Conservation (phyloP, 2,329 filamentous ascomycete genomes). For the Bertia moriformis region DNA sequence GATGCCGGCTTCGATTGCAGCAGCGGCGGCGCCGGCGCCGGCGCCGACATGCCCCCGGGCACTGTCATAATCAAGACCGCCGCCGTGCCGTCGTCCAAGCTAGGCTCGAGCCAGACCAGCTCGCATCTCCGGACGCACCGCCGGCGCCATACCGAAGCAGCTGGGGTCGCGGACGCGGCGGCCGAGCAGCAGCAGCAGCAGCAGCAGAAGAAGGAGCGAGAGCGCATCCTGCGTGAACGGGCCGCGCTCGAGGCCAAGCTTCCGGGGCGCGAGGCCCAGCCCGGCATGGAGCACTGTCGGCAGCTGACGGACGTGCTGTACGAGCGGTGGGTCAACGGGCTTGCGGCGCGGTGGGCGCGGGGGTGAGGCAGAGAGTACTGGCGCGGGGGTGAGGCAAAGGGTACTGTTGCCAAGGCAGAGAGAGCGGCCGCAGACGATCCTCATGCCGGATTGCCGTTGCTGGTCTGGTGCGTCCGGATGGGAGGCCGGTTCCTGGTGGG, state of each 20-base stretch:
- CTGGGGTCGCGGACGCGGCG: conserved; percentile 15
- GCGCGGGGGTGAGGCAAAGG: no score
- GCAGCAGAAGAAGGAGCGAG: no score
- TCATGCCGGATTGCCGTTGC: no score
- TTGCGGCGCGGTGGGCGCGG: conserved; percentile 56
- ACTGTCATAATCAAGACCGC: conserved; percentile 43
- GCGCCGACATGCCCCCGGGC: conserved; percentile 29
- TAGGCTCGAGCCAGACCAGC: conserved; percentile 68
- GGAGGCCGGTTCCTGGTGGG: no score
- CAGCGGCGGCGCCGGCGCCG: no score
- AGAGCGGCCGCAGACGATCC: no score
- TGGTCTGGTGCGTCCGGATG: no score
- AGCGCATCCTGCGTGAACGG: conserved; percentile 31
- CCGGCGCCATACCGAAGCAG: conserved; percentile 39
- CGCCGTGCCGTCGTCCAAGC: conserved; percentile 34
- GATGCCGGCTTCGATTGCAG: conserved; percentile 4
- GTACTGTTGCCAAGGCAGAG: no score
- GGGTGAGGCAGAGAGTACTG: no score
- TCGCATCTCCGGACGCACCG: conserved; percentile 71
- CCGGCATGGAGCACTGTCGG: conserved; percentile 84
- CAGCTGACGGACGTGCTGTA: conserved; percentile 84
- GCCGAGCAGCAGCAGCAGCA: no score
- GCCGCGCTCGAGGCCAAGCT: conserved; percentile 33
- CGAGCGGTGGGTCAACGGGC: conserved; percentile 76
- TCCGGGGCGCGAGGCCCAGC: conserved; percentile 35